phyloP scores from a whole-genome alignment of 164 flowering plant genomes.

The Aristolochia contorta region DNA sequence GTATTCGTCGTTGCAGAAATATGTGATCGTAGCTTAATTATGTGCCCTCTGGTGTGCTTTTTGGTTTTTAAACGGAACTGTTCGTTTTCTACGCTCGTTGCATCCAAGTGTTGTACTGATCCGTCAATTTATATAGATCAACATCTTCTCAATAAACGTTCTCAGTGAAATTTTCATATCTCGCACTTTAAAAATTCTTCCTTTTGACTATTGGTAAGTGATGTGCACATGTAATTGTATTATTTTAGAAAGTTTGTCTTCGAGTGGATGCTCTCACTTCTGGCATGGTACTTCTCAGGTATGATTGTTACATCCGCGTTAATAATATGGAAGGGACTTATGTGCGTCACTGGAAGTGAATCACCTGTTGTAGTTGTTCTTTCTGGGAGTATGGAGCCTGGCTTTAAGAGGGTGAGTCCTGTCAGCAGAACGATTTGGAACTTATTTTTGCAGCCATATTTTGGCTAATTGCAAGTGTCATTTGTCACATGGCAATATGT shows the following conservation, averaged over 20 bases:
- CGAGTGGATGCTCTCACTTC: neutral
- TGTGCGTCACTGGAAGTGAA: conserved; percentile 78
- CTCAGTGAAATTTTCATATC: neutral
- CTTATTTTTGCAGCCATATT: no score
- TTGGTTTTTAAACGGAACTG: no score
- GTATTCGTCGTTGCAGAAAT: no score
- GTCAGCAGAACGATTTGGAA: neutral
- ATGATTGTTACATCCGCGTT: conserved; percentile 74
- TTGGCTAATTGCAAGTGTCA: no score
- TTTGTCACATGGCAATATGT: no score
- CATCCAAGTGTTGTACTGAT: neutral
- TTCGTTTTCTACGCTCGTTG: neutral
- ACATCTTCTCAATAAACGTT: neutral
- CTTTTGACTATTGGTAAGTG: neutral
- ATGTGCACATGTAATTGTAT: no score
- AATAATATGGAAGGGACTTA: conserved; percentile 75
- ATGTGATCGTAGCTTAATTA: no score
- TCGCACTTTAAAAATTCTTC: neutral
- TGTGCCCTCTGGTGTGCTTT: no score
- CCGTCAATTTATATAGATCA: neutral
- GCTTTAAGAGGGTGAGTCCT: conserved; percentile 57
- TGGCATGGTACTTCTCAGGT: conserved; percentile 22
- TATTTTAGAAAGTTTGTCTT: neutral
- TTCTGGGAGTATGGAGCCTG: conserved; percentile 87
- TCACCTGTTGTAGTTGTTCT: conserved; percentile 81